A percentile compares a stretch with the other conserved stretches of the same genome.
phyloP scores from a whole-genome alignment of 1,284 basidiomycete genomes.

The Microbotryomycetes sp. region DNA sequence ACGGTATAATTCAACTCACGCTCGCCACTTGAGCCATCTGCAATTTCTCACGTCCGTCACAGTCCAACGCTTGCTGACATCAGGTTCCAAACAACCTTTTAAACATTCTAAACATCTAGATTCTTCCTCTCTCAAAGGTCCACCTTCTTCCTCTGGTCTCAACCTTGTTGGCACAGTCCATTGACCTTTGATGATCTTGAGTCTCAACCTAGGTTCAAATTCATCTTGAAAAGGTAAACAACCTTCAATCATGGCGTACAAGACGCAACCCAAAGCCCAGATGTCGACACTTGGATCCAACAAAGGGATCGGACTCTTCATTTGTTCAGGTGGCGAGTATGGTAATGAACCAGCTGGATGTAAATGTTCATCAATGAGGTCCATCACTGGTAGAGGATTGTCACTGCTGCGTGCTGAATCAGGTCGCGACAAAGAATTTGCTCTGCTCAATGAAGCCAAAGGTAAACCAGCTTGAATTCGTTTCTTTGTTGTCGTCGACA shows the following conservation, averaged over 20 bases:
- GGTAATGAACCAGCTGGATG: constrained; percentile 81
- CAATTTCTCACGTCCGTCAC: constrained; percentile 65
- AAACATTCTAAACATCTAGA: constrained; percentile 51
- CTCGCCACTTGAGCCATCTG: constrained; percentile 54
- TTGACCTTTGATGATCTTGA: constrained; percentile 79
- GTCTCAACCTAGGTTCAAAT: constrained; percentile 80
- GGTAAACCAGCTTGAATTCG: constrained; percentile 6
- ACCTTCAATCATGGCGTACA: constrained; percentile 74
- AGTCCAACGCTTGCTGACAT: constrained; percentile 59
- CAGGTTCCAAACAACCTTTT: constrained; percentile 63
- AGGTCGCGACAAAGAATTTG: constrained; percentile 35
- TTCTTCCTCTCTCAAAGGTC: constrained; percentile 9
- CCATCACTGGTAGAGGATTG: constrained; percentile 9
- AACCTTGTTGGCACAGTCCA: constrained; percentile 45
- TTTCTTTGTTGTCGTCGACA: not conserved
- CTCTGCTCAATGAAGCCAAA: constrained; percentile 28
- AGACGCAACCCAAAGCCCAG: constrained; percentile 84
- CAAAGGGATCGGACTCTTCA: constrained; percentile 48
- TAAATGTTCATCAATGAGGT: constrained; percentile 34
- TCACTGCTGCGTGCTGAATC: constrained; percentile 35
- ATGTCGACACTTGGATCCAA: constrained; percentile 63
- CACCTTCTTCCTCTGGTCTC: not conserved
- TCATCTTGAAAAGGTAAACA: constrained; percentile 74
- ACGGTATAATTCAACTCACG: constrained; percentile 47
- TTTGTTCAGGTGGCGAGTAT: constrained; percentile 77